Conservation (phyloP, 345 rosid species). For the Lepidium aucheri region DNA sequence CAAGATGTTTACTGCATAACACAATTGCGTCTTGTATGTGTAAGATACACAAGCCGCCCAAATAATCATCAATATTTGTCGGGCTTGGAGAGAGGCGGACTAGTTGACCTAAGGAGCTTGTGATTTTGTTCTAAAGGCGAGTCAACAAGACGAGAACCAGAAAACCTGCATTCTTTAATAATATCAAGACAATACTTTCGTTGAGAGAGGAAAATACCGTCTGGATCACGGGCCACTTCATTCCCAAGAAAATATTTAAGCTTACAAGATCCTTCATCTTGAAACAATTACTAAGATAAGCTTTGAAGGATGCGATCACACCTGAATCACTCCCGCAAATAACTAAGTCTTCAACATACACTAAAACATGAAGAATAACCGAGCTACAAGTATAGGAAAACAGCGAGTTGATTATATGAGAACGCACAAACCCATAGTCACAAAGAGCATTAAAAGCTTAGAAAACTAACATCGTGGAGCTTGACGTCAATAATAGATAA, state of each 20-base stretch:
- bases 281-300: neutral
- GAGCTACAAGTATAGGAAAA: neutral
- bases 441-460: neutral
- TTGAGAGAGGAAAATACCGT: neutral
- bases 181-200: neutral
- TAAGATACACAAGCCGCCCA: too few relatives aligned
- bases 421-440: neutral
- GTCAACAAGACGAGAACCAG: neutral
- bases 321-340: neutral
- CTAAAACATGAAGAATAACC: neutral
- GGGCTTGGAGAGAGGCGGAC: too few relatives aligned
- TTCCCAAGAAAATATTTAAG: neutral
- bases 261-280: neutral
- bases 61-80: too few relatives aligned
- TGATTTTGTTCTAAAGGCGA: neutral
- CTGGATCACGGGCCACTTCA: neutral
- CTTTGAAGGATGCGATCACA: neutral
- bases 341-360: neutral
- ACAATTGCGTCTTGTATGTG: too few relatives aligned
- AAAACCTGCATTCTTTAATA: neutral
- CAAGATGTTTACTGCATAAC: too few relatives aligned
- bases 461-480: neutral
- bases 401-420: neutral
- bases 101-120: too few relatives aligned
- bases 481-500: neutral